Evolutionary conservation across 768 basidiomycete genomes (phyloP).

Genomic region (Botryobasidium botryosum): DNA sequence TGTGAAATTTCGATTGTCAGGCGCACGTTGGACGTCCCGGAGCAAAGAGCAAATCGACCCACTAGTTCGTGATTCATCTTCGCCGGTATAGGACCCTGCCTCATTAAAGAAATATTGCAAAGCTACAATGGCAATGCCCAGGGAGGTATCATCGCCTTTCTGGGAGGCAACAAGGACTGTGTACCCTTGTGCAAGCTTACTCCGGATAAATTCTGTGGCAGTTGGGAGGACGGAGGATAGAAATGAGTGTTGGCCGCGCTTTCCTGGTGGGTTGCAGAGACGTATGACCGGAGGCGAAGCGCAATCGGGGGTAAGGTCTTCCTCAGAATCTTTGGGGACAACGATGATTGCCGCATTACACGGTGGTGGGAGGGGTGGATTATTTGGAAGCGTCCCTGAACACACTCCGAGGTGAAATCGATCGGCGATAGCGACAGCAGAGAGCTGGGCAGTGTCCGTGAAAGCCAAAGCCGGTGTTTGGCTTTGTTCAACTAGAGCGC

Average conservation of each 20-base stretch:
- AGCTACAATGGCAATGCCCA: constrained; percentile 45
- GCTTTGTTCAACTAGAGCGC: too few relatives aligned
- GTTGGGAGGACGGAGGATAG: too few relatives aligned
- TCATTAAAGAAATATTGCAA: constrained; percentile 43
- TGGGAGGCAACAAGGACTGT: constrained; percentile 41
- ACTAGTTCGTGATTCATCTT: background rate
- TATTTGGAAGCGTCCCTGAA: too few relatives aligned
- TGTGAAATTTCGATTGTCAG: background rate
- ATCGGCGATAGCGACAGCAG: too few relatives aligned
- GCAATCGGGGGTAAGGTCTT: too few relatives aligned
- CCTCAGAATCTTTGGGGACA: too few relatives aligned
- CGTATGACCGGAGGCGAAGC: too few relatives aligned
- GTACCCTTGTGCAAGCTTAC: constrained; percentile 34
- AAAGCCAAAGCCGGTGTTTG: too few relatives aligned
- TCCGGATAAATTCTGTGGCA: constrained; percentile 33
- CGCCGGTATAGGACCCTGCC: constrained; percentile 21
- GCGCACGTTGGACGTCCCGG: background rate
- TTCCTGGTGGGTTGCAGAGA: constrained; percentile 24
- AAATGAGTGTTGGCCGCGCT: constrained; percentile 39
- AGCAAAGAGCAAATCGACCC: background rate
- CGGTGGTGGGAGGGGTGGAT: too few relatives aligned
- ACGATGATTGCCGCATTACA: too few relatives aligned
- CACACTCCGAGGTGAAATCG: too few relatives aligned
- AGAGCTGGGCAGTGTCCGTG: too few relatives aligned
- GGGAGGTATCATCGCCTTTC: constrained; percentile 41